phyloP scores from a whole-genome alignment of 2,329 filamentous ascomycete species.

The Chaetomiaceae sp. region DNA sequence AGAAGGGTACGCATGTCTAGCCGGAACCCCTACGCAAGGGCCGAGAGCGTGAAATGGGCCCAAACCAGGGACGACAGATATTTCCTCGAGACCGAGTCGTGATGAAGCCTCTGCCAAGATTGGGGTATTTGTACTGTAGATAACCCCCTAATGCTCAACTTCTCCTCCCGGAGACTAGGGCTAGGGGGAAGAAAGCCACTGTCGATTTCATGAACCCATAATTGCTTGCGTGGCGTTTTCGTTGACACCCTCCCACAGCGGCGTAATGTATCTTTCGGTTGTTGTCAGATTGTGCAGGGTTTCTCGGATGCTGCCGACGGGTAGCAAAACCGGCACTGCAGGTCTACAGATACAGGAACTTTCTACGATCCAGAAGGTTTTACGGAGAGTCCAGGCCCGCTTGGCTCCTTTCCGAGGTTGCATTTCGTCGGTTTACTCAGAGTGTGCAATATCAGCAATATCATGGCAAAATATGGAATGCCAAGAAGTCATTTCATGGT shows the following conservation, averaged over 20 bases:
- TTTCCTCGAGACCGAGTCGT: too few species aligned
- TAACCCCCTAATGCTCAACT: too few species aligned
- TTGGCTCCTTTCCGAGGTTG: neutral
- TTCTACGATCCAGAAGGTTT: neutral
- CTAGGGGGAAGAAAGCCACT: too few species aligned
- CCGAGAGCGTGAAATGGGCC: too few species aligned
- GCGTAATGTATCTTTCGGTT: neutral
- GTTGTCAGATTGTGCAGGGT: neutral
- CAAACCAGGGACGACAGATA: too few species aligned
- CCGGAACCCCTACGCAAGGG: too few species aligned
- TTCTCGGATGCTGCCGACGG: neutral
- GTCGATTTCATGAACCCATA: too few species aligned
- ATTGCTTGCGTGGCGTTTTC: neutral
- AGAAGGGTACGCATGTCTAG: neutral
- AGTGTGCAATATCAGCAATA: conserved; percentile 1
- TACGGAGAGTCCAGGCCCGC: conserved; percentile 6
- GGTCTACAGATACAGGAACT: neutral
- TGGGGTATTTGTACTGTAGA: too few species aligned
- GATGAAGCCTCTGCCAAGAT: too few species aligned
- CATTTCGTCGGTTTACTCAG: neutral
- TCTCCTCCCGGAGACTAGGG: too few species aligned
- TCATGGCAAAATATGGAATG: neutral
- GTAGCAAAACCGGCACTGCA: neutral
- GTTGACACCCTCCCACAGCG: neutral
- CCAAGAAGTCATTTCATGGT: neutral